These are phyloP conservation scores for Globisporangium carolinianum DNA, from an alignment of 352 stramenopile species.

Conservation along the genomic window DNA sequence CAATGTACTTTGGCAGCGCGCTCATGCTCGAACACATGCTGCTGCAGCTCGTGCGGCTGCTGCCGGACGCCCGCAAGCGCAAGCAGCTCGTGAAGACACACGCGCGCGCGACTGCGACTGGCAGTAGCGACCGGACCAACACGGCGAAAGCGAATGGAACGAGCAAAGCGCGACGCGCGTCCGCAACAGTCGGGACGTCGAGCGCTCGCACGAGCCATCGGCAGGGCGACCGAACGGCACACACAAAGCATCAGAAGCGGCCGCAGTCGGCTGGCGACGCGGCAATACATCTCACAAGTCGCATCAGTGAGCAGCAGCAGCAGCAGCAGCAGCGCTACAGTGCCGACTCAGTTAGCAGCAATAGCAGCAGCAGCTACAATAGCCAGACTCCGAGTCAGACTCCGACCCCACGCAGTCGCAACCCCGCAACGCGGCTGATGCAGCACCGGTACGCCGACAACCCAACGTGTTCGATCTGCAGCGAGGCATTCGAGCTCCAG, in stretches of 20 bases:
- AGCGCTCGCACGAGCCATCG: too few relatives aligned
- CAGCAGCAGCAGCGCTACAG: too few relatives aligned
- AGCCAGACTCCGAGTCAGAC: neutral
- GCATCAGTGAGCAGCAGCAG: too few relatives aligned
- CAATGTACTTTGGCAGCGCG: conserved; percentile 56
- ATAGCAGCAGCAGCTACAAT: conserved; percentile 25
- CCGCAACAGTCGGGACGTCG: too few relatives aligned
- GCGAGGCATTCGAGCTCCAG: conserved; percentile 71
- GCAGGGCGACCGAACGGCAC: too few relatives aligned
- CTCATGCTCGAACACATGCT: conserved; percentile 82
- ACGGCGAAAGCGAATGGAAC: conserved; percentile 1
- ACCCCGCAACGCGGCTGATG: conserved; percentile 16
- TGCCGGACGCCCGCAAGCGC: conserved; percentile 70
- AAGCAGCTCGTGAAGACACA: conserved; percentile 65
- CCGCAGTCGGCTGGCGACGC: too few relatives aligned
- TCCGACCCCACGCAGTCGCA: conserved; percentile 10
- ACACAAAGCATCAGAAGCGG: too few relatives aligned
- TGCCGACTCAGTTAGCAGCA: conserved; percentile 14
- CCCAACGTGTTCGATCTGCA: conserved; percentile 70
- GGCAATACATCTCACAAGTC: too few relatives aligned
- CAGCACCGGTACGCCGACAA: conserved; percentile 47
- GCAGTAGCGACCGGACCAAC: neutral
- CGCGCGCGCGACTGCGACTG: conserved; percentile 14
- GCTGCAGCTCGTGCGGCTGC: conserved; percentile 64
- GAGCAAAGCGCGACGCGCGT: too few relatives aligned